Conservation (phyloP, 495 filamentous ascomycete genomes). For the Xylona heveae region DNA sequence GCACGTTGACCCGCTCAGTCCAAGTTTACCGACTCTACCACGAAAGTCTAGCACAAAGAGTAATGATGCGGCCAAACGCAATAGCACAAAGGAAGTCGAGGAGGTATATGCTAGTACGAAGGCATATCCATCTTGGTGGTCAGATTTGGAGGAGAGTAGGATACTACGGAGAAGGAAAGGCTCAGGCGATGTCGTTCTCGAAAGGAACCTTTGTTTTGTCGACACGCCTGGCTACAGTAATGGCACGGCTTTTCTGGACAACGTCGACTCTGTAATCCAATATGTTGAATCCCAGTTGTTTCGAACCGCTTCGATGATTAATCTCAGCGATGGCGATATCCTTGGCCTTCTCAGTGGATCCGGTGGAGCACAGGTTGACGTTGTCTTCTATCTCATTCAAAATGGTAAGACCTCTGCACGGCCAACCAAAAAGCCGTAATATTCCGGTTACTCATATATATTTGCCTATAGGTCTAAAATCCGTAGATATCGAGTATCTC, state of each 20-base stretch:
- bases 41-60: constrained; percentile 15
- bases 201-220: constrained; percentile 88
- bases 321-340: constrained; percentile 48
- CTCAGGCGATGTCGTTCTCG: constrained; percentile 59
- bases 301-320: constrained; percentile 35
- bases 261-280: constrained; percentile 43
- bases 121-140: constrained; percentile 87
- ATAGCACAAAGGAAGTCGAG: constrained; percentile 31
- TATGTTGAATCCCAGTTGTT: constrained; percentile 60
- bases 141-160: constrained; percentile 59
- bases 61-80: constrained; percentile 13
- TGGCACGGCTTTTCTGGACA: constrained; percentile 36
- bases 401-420: constrained; percentile 26
- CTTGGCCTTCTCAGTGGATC: constrained; percentile 62
- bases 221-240: constrained; percentile 63
- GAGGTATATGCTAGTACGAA: constrained; percentile 88
- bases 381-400: constrained; percentile 61
- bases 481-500: constrained; percentile 58
- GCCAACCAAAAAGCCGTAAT: constrained; percentile 1
- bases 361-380: constrained; percentile 77
- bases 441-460: constrained; percentile 7
- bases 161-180: constrained; percentile 57
- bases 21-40: constrained; percentile 13
- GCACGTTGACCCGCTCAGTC: constrained; percentile 64
- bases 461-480: constrained; percentile 33